Evolutionary conservation across 2,329 filamentous ascomycete species (phyloP), one percentile per base, ranked within the genome.

Genomic region (Penicillium sp.): DNA sequence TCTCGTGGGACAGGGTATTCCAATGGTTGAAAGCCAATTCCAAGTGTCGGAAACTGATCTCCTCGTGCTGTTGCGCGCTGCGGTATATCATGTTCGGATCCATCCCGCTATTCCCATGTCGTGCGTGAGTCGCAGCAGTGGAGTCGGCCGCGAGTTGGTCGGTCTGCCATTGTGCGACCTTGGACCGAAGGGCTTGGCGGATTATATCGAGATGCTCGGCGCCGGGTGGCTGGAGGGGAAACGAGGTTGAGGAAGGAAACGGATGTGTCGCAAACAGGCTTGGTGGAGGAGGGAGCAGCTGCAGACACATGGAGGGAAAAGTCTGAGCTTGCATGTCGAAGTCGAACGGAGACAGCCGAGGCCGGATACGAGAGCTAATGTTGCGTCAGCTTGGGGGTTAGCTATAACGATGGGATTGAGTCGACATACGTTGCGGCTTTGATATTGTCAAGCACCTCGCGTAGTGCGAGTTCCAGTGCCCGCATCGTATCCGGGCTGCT

Each of bases 291-390:
- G 85, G 81, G 1, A 97, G 80, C 57, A 91, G 84, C 55, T 85
- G 87, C 10, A 96, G 79, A 32, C 85, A 88, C 35, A 97, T 77
- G 6, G 86, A 83, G 6, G 90, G 88, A 61, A 95, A 96, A 52
- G 88, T 88, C 65, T 95, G 81, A 5, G 85, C 77, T 53, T 90
- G 80, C 31, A 91, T 85, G 57, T 96, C 87, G 70, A 95, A 94
- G 57, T 91, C 86, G 65, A 82, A 83, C 3, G 81, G 75, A 17
- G 73, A 66, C 19, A 68, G 49, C 53, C 63, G 64, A 54, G 74
- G 58, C 52, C 71, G 60, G 43, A 69, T 67, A 48, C 72, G 71
- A 24, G 70, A 70, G 51, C 75, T 78, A 55, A 38, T 40, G 45
- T 53, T 37, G 31, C 47, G 45, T 54, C 21, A 33, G 40, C 48